phyloP scores from a whole-genome alignment of 78 protist genomes.

The Planoprotostelium fungivorum region DNA sequence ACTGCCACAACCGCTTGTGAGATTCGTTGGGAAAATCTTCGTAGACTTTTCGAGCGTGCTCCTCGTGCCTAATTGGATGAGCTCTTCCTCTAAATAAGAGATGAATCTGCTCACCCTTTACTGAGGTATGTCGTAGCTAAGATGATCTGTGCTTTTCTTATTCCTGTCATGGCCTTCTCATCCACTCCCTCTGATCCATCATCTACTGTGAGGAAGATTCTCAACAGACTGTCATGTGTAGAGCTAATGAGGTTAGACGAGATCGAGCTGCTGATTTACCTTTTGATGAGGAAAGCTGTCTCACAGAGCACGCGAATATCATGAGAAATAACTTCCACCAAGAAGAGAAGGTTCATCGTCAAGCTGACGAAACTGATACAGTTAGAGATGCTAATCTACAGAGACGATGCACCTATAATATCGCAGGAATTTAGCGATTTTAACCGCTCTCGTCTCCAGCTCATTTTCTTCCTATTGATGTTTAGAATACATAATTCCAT shows the following conservation, averaged over 20 bases:
- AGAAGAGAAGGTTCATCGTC: background rate
- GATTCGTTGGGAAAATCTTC: background rate
- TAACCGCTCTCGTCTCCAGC: background rate
- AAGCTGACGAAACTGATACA: background rate
- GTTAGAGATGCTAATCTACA: background rate
- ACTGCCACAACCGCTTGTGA: background rate
- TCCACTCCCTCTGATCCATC: background rate
- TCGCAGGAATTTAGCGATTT: slow-evolving; percentile 6
- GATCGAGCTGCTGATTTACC: background rate
- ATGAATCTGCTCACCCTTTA: background rate
- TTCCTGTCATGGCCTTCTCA: background rate
- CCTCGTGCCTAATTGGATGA: slow-evolving; percentile 6
- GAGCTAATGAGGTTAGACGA: background rate
- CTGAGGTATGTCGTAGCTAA: background rate
- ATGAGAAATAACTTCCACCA: slow-evolving; percentile 4
- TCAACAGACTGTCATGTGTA: background rate
- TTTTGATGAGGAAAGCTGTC: background rate
- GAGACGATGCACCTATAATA: background rate
- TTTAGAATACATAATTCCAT: background rate
- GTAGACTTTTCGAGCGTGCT: background rate
- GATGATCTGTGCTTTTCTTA: slow-evolving; percentile 4
- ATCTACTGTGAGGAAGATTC: background rate
- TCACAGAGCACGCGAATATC: slow-evolving; percentile 11
- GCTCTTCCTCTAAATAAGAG: background rate
- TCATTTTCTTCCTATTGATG: background rate